A percentile compares a stretch with the other conserved stretches of the same genome.
Conservation (phyloP, 148 eudicot species). For the Persicaria maculosa region DNA sequence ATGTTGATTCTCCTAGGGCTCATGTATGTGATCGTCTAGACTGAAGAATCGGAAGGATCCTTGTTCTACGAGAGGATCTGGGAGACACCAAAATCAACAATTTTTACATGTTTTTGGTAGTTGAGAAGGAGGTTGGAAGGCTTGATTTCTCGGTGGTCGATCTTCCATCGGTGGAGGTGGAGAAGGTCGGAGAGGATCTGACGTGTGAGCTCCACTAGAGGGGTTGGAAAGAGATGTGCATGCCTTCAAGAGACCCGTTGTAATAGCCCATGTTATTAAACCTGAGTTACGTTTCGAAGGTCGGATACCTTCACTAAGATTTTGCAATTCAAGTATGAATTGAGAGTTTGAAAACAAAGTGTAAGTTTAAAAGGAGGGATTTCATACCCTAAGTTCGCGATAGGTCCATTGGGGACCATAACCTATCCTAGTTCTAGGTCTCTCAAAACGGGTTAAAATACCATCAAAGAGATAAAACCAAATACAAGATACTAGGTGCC, state of each 20-base stretch:
- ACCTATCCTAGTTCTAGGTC: too few relatives aligned
- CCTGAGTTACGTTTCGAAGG: too few relatives aligned
- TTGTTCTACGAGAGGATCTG: conserved; percentile 56
- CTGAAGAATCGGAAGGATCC: conserved; percentile 78
- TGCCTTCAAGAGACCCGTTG: conserved; percentile 64
- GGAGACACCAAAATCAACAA: conserved; percentile 74
- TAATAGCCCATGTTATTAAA: too few relatives aligned
- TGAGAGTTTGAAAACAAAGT: too few relatives aligned
- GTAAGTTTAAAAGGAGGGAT: too few relatives aligned
- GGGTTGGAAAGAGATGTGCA: conserved; percentile 36
- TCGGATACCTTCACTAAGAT: too few relatives aligned
- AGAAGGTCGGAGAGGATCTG: conserved; percentile 53
- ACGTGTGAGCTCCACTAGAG: conserved; percentile 40
- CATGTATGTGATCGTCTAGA: conserved; percentile 85
- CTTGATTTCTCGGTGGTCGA: conserved; percentile 79
- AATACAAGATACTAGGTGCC: too few relatives aligned
- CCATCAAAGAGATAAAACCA: too few relatives aligned
- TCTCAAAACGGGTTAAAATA: too few relatives aligned
- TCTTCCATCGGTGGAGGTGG: conserved; percentile 50
- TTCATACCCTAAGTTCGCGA: too few relatives aligned
- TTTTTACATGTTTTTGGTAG: conserved; percentile 39
- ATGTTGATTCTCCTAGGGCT: conserved; percentile 76
- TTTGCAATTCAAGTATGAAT: too few relatives aligned
- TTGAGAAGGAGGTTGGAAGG: conserved; percentile 68
- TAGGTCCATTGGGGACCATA: too few relatives aligned